Conservation (phyloP, 1,284 basidiomycete species). For the Termitomyces sp. region DNA sequence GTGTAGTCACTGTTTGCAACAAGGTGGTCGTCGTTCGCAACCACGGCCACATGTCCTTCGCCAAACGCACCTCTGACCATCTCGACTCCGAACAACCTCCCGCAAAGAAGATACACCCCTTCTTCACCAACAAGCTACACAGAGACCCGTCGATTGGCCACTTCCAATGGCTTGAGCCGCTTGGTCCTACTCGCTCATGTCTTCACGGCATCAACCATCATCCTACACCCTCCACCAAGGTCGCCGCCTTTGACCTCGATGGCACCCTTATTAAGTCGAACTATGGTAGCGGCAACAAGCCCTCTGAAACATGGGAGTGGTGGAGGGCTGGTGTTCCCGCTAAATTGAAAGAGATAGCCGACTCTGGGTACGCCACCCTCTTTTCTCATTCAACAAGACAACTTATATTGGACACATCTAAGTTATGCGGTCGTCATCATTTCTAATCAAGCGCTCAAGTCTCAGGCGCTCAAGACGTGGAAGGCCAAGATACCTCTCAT, state of each 20-base stretch:
- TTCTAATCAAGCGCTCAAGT: slow-evolving; percentile 71
- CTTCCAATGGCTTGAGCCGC: slow-evolving; percentile 56
- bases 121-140: slow-evolving; percentile 25
- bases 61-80: slow-evolving; percentile 17
- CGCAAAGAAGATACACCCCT: slow-evolving; percentile 26
- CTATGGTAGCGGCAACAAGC: slow-evolving; percentile 41
- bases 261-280: slow-evolving; percentile 77
- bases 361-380: slow-evolving; percentile 49
- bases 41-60: slow-evolving; percentile 9
- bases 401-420: slow-evolving; percentile 1
- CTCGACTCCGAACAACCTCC: slow-evolving; percentile 7
- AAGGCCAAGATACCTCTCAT: slow-evolving; percentile 71
- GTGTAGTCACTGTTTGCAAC: slow-evolving; percentile 1
- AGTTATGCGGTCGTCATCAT: slow-evolving; percentile 77
- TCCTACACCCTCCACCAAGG: slow-evolving; percentile 45
- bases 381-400: background rate
- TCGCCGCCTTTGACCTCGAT: slow-evolving; percentile 85
- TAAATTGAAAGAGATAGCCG: slow-evolving; percentile 55
- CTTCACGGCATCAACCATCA: slow-evolving; percentile 55
- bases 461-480: slow-evolving; percentile 53
- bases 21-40: slow-evolving; percentile 2
- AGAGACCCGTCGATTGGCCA: slow-evolving; percentile 18
- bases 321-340: slow-evolving; percentile 66
- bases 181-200: slow-evolving; percentile 55
- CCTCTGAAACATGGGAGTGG: slow-evolving; percentile 61